Evolutionary conservation across 2,329 filamentous ascomycete species (phyloP).

Genomic region (Apiospora arundinis): DNA sequence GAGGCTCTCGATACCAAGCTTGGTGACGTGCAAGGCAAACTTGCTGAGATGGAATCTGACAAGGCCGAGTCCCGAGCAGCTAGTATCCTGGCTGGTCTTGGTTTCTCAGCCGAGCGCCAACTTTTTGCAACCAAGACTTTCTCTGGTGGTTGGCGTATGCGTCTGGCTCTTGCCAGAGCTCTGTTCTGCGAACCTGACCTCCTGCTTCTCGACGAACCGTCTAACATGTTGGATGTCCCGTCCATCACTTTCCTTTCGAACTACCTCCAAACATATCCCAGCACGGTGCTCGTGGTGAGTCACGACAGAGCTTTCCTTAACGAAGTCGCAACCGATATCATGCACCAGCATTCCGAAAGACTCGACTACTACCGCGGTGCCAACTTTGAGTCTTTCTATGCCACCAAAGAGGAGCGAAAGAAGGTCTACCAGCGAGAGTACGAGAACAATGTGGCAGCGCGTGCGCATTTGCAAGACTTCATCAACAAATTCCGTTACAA

Average conservation of each 20-base stretch:
- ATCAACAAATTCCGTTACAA: constrained; percentile 99
- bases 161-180: constrained; percentile 89
- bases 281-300: constrained; percentile 93
- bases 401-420: constrained; percentile 93
- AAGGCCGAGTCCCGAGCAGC: constrained; percentile 95
- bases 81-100: constrained; percentile 94
- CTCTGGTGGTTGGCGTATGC: constrained; percentile 99
- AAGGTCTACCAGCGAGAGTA: constrained; percentile 98
- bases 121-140: constrained; percentile 96
- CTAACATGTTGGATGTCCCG: constrained; percentile 99
- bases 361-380: constrained; percentile 98
- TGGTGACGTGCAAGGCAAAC: constrained; percentile 87
- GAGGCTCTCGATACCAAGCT: constrained; percentile 91
- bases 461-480: constrained; percentile 94
- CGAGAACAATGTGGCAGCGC: constrained; percentile 95
- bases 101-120: constrained; percentile 93
- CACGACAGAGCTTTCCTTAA: constrained; percentile 99
- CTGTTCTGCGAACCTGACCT: constrained; percentile 98
- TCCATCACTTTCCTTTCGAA: constrained; percentile 98
- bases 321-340: constrained; percentile 98
- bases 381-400: constrained; percentile 97
- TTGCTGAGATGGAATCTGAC: constrained; percentile 98
- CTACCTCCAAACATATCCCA: constrained; percentile 93
- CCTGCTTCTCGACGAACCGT: constrained; percentile 96
- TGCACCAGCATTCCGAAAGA: constrained; percentile 96